phyloP scores from a whole-genome alignment of 129 eudicot genomes.

The Artemisia argyi region DNA sequence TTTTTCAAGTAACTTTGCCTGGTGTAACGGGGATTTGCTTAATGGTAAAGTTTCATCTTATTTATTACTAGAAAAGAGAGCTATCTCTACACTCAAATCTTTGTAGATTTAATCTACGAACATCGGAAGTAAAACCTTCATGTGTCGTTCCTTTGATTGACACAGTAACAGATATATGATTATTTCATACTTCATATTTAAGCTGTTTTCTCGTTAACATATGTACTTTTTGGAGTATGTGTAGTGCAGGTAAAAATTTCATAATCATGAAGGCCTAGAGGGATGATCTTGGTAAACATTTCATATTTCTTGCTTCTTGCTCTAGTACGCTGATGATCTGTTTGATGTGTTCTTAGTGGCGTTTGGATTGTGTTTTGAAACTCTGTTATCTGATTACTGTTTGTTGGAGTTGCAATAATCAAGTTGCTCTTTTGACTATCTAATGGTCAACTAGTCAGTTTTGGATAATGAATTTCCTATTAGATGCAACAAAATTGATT shows the following conservation, averaged over 20 bases:
- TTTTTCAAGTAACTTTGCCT: conserved; percentile 16
- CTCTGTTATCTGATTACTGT: too few relatives aligned
- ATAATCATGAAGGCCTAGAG: not conserved
- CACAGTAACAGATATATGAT: not conserved
- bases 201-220: not conserved
- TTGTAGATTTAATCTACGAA: not conserved
- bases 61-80: conserved; percentile 11
- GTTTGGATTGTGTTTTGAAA: too few relatives aligned
- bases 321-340: not conserved
- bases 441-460: too few relatives aligned
- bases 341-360: not conserved
- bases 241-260: not conserved
- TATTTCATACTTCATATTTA: not conserved
- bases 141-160: not conserved
- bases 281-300: not conserved
- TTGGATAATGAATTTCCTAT: not conserved
- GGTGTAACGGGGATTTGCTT: conserved; percentile 19
- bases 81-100: not conserved
- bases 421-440: too few relatives aligned
- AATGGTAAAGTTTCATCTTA: not conserved
- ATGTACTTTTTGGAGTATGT: not conserved
- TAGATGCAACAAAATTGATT: too few relatives aligned
- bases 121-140: not conserved
- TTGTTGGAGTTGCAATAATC: too few relatives aligned
- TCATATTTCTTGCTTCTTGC: not conserved